Percentiles rank a stretch among this genome's conserved stretches.
phyloP scores from a whole-genome alignment of 1,139 yeast species.

The Pichia sp. region DNA sequence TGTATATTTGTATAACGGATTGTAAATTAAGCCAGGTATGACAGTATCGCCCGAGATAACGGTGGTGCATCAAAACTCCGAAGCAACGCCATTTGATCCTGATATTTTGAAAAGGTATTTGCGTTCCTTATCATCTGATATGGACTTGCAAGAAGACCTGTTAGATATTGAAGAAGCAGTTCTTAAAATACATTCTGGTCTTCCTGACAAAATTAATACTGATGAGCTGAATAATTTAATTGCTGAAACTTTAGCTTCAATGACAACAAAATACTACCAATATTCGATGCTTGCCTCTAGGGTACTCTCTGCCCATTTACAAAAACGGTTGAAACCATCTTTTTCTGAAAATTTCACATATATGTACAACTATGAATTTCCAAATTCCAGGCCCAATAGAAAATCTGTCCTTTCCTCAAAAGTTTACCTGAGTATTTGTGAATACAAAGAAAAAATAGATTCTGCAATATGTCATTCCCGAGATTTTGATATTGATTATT shows the following conservation, averaged over 20 bases:
- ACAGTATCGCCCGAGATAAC: conserved; percentile 10
- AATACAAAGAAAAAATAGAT: conserved; percentile 34
- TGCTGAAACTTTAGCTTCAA: conserved; percentile 42
- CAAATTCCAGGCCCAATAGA: conserved; percentile 16
- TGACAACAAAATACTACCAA: conserved; percentile 42
- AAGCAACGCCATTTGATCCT: conserved; percentile 10
- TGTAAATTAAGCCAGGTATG: not conserved
- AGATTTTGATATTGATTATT: conserved; percentile 41
- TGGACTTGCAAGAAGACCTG: conserved; percentile 17
- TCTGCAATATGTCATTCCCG: conserved; percentile 33
- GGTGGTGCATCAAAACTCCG: not conserved
- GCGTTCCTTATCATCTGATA: conserved; percentile 14
- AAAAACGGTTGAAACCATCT: conserved; percentile 25
- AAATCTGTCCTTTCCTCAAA: conserved; percentile 8
- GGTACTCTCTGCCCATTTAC: conserved; percentile 35
- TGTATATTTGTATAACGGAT: not conserved
- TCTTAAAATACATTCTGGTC: conserved; percentile 20
- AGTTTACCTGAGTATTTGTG: conserved; percentile 8
- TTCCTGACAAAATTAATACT: conserved; percentile 34
- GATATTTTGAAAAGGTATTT: conserved; percentile 14
- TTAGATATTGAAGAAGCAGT: conserved; percentile 19
- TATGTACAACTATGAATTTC: conserved; percentile 17
- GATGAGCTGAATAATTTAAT: conserved; percentile 35
- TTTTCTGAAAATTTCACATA: conserved; percentile 35
- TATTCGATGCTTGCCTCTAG: conserved; percentile 45